Base-by-base conservation (phyloP, 805 yeast genomes). In the Candida awuae region DNA sequence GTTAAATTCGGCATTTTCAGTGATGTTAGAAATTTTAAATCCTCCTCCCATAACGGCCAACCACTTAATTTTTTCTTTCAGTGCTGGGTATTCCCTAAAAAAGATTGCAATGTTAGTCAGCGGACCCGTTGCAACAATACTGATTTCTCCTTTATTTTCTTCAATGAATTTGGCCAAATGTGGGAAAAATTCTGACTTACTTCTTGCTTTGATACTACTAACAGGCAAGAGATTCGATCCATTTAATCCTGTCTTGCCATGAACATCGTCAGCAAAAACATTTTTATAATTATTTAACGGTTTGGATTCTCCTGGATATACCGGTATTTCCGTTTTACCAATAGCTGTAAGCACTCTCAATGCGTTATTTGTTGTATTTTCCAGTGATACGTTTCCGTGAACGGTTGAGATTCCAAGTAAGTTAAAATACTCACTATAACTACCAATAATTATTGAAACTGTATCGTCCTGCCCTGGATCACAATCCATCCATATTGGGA, bases 391-490 rank as follows among this genome's bases (percentile, higher is more conserved):
- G 48, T 80, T 80, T 2, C 94, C 94, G 52, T 76, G 80, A 17
- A 79, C 80, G 0, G 90, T 77, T 22, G 86, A 76, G n/a, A 84
- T 67, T 2, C 92, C 94, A 3, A 77, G 48, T 8, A 84, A 57
- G 13, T 72, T 56, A 58, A 75, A 73, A 19, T 67, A 60, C 0
- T 85, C 83, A 46, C 77, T 71, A 51, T 70, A 73, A 7, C 74
- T 63, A 0, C 84, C 75, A 19, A 86, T 47, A 8, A 83, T 61
- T 7, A 86, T 66, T 4, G 92, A 95, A 32, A 84, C 70, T 2
- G 84, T 80, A 51, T 86, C 96, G 53, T 86, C 95, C 52, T 82
- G 92, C 2, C 95, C 95, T 0, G 95, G 94, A 54, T 86, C 95
- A 58, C 95, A 86, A 59, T 86, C 95, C 10, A 86, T 58, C 95